Evolutionary conservation across 768 basidiomycete species (phyloP).

Genomic region (Leccinum fibrillosum): DNA sequence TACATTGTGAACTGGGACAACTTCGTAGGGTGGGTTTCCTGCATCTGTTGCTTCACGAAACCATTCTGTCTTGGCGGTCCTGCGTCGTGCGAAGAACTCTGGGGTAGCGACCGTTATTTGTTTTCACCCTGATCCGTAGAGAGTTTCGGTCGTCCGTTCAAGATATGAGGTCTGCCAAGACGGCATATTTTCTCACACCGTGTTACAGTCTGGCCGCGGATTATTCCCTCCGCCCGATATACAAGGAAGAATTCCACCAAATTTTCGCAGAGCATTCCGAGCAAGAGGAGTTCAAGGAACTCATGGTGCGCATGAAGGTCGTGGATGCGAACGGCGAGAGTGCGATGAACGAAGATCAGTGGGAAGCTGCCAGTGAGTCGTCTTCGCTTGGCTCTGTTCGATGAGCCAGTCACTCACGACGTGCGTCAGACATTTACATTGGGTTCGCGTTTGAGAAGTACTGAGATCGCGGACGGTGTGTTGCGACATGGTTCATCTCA

Average conservation of each 20-base stretch:
- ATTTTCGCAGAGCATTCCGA: slow-evolving; percentile 81
- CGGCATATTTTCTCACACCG: slow-evolving; percentile 12
- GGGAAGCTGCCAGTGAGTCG: slow-evolving; percentile 96
- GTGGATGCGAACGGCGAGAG: slow-evolving; percentile 83
- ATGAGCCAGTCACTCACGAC: slow-evolving; percentile 5
- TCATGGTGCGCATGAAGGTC: slow-evolving; percentile 90
- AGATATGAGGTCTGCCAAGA: neutral
- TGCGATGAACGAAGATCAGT: slow-evolving; percentile 91
- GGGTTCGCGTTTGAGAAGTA: slow-evolving; percentile 88
- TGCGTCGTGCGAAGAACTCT: neutral
- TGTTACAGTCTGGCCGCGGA: slow-evolving; percentile 71
- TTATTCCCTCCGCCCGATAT: slow-evolving; percentile 69
- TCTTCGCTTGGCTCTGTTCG: neutral
- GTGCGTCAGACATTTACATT: slow-evolving; percentile 76
- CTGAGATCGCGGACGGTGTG: slow-evolving; percentile 16
- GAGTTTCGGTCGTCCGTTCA: neutral
- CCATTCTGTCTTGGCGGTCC: neutral
- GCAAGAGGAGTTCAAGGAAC: slow-evolving; percentile 74
- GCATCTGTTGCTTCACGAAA: neutral
- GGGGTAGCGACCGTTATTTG: neutral
- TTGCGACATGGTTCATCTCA: slow-evolving; percentile 1
- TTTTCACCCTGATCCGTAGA: neutral
- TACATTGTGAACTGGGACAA: slow-evolving; percentile 96
- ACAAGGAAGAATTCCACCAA: slow-evolving; percentile 88
- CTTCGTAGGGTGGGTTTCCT: slow-evolving; percentile 67